phyloP scores from a whole-genome alignment of 108 stramenopile species.

The Nannochloropsis salina region DNA sequence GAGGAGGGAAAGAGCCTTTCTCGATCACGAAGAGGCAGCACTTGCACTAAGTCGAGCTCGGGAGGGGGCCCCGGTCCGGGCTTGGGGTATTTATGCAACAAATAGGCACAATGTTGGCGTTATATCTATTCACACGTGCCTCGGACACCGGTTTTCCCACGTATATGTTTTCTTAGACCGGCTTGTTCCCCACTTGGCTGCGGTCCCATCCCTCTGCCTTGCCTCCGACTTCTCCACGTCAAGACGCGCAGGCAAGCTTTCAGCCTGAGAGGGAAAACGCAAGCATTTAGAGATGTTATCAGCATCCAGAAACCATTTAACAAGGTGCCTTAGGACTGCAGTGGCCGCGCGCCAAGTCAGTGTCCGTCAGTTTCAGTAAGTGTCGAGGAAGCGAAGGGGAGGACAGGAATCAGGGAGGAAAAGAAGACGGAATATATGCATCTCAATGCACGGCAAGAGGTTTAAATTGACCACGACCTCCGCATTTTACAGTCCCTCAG shows the following conservation, averaged over 20 bases:
- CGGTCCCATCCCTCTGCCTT: constrained; percentile 38
- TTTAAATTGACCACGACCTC: constrained; percentile 96
- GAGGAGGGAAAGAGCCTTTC: too few relatives aligned
- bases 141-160: neutral
- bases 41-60: too few relatives aligned
- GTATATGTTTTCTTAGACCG: neutral
- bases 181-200: constrained; percentile 49
- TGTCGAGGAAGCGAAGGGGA: neutral
- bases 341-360: constrained; percentile 63
- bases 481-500: constrained; percentile 56
- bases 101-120: constrained; percentile 62
- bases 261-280: constrained; percentile 24
- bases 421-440: neutral
- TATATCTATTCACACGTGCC: neutral
- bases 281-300: constrained; percentile 62
- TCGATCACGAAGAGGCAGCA: too few relatives aligned
- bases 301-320: constrained; percentile 86
- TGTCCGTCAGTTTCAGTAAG: neutral
- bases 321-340: constrained; percentile 83
- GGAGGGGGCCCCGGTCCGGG: constrained; percentile 22
- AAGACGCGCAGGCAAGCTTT: neutral
- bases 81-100: constrained; percentile 70
- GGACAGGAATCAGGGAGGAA: too few relatives aligned
- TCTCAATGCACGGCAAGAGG: constrained; percentile 85
- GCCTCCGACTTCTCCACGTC: neutral